Conservation (phyloP, 305 asterid genomes). For the Fraxinus dipetala region DNA sequence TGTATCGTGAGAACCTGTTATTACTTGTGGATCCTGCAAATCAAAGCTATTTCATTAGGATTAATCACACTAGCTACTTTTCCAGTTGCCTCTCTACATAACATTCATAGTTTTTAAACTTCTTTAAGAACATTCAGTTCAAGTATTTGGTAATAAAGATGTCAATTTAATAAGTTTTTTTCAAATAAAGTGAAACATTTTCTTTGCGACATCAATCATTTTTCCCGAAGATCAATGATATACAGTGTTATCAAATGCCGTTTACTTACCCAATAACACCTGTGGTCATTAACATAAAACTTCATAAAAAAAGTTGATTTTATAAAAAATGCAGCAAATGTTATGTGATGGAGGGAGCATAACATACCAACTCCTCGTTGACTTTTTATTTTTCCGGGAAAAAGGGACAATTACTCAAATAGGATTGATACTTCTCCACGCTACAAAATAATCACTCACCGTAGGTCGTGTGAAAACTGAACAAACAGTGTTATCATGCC, state of each 20-base stretch:
- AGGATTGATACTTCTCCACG: background rate
- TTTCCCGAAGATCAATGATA: background rate
- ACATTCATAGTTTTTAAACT: background rate
- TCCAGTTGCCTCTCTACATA: background rate
- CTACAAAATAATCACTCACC: slow-evolving; percentile 42
- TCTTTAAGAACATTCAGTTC: background rate
- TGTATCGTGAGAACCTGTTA: slow-evolving; percentile 96
- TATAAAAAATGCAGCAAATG: background rate
- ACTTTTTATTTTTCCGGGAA: background rate
- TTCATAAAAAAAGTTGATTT: background rate
- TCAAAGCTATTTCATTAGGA: slow-evolving; percentile 24
- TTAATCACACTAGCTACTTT: slow-evolving; percentile 1
- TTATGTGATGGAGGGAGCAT: background rate
- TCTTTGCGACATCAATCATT: background rate
- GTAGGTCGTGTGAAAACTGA: slow-evolving; percentile 88
- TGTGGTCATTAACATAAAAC: background rate
- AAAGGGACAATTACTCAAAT: background rate
- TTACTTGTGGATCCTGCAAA: slow-evolving; percentile 94
- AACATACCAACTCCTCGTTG: background rate
- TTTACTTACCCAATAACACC: background rate
- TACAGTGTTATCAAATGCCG: background rate
- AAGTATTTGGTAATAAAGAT: background rate
- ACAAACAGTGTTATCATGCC: slow-evolving; percentile 97
- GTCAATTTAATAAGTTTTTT: background rate
- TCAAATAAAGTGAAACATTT: background rate